Conservation (phyloP, 2,329 filamentous ascomycete genomes). For the Paecilomyces niveus region DNA sequence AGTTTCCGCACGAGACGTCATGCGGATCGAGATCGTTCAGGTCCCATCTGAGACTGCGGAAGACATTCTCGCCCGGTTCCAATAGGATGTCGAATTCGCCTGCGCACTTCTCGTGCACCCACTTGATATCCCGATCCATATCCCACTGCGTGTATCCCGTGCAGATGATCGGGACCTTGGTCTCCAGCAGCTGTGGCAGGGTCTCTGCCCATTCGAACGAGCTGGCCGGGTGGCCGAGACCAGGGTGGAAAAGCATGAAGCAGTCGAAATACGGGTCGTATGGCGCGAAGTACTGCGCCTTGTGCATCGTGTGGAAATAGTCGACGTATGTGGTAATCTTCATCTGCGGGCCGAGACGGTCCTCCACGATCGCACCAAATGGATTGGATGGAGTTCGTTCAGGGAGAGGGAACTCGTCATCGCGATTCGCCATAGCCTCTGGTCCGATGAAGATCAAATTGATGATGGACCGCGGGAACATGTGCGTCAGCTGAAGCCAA, state of each 20-base stretch:
- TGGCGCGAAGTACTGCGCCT: constrained; percentile 81
- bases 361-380: constrained; percentile 89
- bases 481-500: constrained; percentile 88
- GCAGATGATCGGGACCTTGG: constrained; percentile 87
- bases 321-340: constrained; percentile 98
- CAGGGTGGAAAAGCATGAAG: constrained; percentile 95
- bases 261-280: constrained; percentile 98
- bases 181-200: constrained; percentile 81
- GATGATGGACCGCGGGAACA: constrained; percentile 87
- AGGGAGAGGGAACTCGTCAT: constrained; percentile 86
- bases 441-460: constrained; percentile 93
- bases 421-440: constrained; percentile 90
- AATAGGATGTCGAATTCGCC: constrained; percentile 91
- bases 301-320: constrained; percentile 94
- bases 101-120: constrained; percentile 75
- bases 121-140: constrained; percentile 86
- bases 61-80: constrained; percentile 87
- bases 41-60: constrained; percentile 93
- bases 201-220: constrained; percentile 93
- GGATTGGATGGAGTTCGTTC: constrained; percentile 78
- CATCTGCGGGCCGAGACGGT: constrained; percentile 77
- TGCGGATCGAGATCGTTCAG: constrained; percentile 91
- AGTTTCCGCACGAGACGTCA: constrained; percentile 92
- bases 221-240: constrained; percentile 86
- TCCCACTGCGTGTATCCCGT: constrained; percentile 96